Percentiles rank a stretch among this genome's conserved stretches.
Conservation (phyloP, 768 basidiomycete species). For the Boletus sp. region DNA sequence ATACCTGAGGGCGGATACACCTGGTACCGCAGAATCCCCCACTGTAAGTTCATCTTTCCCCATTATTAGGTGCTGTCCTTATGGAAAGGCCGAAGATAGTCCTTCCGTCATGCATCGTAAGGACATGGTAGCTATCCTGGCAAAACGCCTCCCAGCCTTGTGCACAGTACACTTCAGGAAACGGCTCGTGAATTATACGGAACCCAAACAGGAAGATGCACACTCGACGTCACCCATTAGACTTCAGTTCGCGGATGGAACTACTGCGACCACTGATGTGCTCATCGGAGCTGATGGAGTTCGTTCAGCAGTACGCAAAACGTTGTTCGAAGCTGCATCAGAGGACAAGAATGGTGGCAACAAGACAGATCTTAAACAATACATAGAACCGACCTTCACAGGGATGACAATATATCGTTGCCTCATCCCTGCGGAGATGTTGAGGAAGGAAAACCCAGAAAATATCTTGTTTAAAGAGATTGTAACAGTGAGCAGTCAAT, state of each 20-base stretch:
- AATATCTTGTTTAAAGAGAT: conserved; percentile 17
- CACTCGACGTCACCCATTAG: conserved; percentile 22
- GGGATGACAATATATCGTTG: conserved; percentile 41
- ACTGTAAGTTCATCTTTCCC: conserved; percentile 10
- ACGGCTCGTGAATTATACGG: conserved; percentile 16
- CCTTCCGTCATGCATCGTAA: conserved; percentile 20
- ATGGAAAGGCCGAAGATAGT: conserved; percentile 2
- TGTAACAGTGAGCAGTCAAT: conserved; percentile 18
- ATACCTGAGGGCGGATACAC: conserved; percentile 30
- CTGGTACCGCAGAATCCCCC: conserved; percentile 23
- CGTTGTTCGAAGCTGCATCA: conserved; percentile 19
- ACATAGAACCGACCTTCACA: conserved; percentile 36
- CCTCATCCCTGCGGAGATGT: conserved; percentile 32
- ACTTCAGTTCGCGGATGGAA: conserved; percentile 17
- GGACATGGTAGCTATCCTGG: conserved; percentile 14
- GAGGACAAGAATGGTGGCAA: neutral
- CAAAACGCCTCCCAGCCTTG: conserved; percentile 14
- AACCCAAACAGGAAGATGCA: conserved; percentile 14
- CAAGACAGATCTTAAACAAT: conserved; percentile 5
- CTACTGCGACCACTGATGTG: conserved; percentile 35
- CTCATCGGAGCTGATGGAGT: conserved; percentile 49
- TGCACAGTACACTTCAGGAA: conserved; percentile 17
- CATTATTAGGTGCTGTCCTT: neutral
- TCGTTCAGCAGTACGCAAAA: conserved; percentile 25
- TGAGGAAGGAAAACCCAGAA: conserved; percentile 26